A percentile compares a stretch with the other conserved stretches of the same genome.
Evolutionary conservation across 2,329 filamentous ascomycete species (phyloP).

Genomic region (Microdochium nivale): DNA sequence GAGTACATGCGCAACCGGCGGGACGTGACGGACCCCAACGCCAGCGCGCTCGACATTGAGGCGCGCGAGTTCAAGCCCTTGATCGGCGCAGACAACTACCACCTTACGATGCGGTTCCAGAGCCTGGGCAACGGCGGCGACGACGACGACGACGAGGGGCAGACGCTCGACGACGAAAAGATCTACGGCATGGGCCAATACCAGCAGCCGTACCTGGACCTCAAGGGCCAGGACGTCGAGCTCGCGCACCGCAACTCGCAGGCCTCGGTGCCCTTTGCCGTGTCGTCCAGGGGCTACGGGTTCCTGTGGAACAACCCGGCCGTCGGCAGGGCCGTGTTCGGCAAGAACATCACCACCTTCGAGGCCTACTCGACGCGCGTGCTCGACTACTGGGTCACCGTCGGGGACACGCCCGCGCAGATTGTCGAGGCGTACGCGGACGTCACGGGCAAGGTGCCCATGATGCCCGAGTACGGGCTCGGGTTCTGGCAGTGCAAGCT

Average conservation of each 20-base stretch:
- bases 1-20: slow-evolving; percentile 41
- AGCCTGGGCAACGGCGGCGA: slow-evolving; percentile 10
- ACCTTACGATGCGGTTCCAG: slow-evolving; percentile 51
- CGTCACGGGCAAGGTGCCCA: slow-evolving; percentile 50
- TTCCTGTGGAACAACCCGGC: slow-evolving; percentile 60
- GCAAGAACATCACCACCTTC: slow-evolving; percentile 52
- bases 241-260: slow-evolving; percentile 60
- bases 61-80: slow-evolving; percentile 49
- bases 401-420: slow-evolving; percentile 42
- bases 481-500: slow-evolving; percentile 64
- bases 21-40: slow-evolving; percentile 47
- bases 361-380: slow-evolving; percentile 48
- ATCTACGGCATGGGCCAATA: slow-evolving; percentile 66
- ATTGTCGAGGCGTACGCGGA: slow-evolving; percentile 48
- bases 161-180: slow-evolving; percentile 40
- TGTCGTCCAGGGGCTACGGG: slow-evolving; percentile 53
- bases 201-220: slow-evolving; percentile 53
- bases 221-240: slow-evolving; percentile 55
- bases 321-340: slow-evolving; percentile 51
- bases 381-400: slow-evolving; percentile 58
- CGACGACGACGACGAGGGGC: background rate
- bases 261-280: slow-evolving; percentile 53
- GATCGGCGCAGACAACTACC: slow-evolving; percentile 41
- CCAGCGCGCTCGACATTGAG: slow-evolving; percentile 45
- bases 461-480: slow-evolving; percentile 61